These are phyloP conservation scores for Verticillium dahliae DNA, from an alignment of 2,329 filamentous ascomycete genomes.

Conservation along the genomic window DNA sequence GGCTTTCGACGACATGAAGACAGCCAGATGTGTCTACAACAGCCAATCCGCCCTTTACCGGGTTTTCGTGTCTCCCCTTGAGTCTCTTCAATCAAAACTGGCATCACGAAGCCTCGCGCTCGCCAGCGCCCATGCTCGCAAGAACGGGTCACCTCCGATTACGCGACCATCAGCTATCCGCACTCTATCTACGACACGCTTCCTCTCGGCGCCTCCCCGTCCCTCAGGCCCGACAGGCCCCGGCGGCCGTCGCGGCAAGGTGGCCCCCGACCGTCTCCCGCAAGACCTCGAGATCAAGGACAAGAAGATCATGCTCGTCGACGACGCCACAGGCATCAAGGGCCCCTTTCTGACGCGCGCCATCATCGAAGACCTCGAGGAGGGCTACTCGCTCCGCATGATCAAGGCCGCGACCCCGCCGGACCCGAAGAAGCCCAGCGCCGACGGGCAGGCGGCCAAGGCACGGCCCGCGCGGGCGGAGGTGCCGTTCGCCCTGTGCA, in stretches of 20 bases:
- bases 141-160: neutral
- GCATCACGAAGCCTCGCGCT: conserved; percentile 13
- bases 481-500: conserved; percentile 55
- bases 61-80: conserved; percentile 35
- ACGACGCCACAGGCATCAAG: conserved; percentile 28
- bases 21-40: conserved; percentile 31
- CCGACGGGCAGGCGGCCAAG: neutral
- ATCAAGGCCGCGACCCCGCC: conserved; percentile 25
- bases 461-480: neutral
- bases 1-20: conserved; percentile 25
- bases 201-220: neutral
- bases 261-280: conserved; percentile 25
- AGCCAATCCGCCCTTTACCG: conserved; percentile 38
- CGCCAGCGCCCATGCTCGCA: neutral
- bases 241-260: neutral
- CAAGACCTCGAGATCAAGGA: conserved; percentile 38
- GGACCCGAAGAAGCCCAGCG: conserved; percentile 14
- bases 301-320: conserved; percentile 33
- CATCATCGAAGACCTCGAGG: conserved; percentile 33
- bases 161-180: neutral
- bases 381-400: conserved; percentile 33
- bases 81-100: conserved; percentile 17
- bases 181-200: neutral
- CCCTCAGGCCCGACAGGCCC: neutral
- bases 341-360: conserved; percentile 28